Evolutionary conservation across 192 early-diverging fungal genomes (phyloP).

Genomic region (Podila epicladia): DNA sequence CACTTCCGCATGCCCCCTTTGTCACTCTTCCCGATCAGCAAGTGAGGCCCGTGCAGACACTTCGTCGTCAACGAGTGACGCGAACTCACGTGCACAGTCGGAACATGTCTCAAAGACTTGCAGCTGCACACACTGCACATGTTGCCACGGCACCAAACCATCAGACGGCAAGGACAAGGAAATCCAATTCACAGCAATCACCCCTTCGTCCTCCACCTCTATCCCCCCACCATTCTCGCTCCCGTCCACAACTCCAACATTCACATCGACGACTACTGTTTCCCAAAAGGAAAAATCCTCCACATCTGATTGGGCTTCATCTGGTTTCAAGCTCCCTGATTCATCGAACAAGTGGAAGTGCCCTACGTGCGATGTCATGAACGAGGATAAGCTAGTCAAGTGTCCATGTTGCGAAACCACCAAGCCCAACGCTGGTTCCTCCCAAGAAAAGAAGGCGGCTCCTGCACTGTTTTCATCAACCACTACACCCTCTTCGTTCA

Average conservation of each 20-base stretch:
- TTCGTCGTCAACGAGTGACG: too few species aligned
- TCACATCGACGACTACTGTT: background rate
- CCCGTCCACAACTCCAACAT: background rate
- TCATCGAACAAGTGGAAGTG: conserved; percentile 27
- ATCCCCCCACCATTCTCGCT: conserved; percentile 13
- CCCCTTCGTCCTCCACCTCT: background rate
- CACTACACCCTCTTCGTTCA: background rate
- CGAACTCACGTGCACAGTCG: background rate
- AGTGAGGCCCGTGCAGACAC: background rate
- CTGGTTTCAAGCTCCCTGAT: conserved; percentile 19
- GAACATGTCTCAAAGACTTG: background rate
- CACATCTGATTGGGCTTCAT: background rate
- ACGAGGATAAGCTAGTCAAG: conserved; percentile 5
- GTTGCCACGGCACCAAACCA: background rate
- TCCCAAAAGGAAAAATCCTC: background rate
- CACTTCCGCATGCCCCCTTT: conserved; percentile 2
- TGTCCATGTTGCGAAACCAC: conserved; percentile 34
- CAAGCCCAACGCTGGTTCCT: conserved; percentile 11
- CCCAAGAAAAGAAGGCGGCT: background rate
- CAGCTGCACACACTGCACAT: background rate
- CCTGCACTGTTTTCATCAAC: background rate
- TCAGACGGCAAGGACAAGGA: background rate
- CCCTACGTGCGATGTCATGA: conserved; percentile 28
- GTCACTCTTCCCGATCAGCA: conserved; percentile 7
- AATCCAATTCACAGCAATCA: background rate